A percentile compares a stretch with the other conserved stretches of the same genome.
Evolutionary conservation across 371 early-diverging fungal genomes (phyloP).

Genomic region (Basidiobolus meristosporus): DNA sequence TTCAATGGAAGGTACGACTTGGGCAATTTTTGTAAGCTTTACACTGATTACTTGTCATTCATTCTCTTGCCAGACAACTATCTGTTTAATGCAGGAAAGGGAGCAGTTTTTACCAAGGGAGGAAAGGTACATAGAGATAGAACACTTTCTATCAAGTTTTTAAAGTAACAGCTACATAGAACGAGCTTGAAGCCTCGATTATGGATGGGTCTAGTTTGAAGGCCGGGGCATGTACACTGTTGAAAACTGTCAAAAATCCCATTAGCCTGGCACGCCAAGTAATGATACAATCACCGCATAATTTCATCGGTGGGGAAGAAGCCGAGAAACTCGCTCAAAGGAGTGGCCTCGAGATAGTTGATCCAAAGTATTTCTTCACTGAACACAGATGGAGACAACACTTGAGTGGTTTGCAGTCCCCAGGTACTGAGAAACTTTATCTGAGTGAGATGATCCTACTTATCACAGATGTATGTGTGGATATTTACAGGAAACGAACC

Average conservation of each 20-base stretch:
- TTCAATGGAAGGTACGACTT: slow-evolving; percentile 12
- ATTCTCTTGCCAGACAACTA: slow-evolving; percentile 12
- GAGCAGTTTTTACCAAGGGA: slow-evolving; percentile 18
- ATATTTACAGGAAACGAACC: no score
- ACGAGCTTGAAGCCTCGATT: slow-evolving; percentile 21
- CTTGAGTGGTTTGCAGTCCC: no score
- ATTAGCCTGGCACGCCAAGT: slow-evolving; percentile 15
- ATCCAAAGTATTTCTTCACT: slow-evolving; percentile 19
- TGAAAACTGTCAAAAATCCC: slow-evolving; percentile 18
- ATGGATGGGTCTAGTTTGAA: slow-evolving; percentile 13
- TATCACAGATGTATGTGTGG: no score
- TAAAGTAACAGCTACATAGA: slow-evolving; percentile 1
- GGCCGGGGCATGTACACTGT: slow-evolving; percentile 16
- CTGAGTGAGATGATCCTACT: no score
- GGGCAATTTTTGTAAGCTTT: neutral
- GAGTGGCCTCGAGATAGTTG: slow-evolving; percentile 16
- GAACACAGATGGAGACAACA: slow-evolving; percentile 21
- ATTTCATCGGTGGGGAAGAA: slow-evolving; percentile 16
- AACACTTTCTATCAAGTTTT: neutral
- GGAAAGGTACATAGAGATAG: slow-evolving; percentile 10
- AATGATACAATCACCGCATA: slow-evolving; percentile 15
- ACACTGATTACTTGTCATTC: neutral
- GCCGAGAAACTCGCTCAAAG: slow-evolving; percentile 15
- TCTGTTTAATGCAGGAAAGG: slow-evolving; percentile 27
- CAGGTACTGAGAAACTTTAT: no score